Evolutionary conservation across 2,329 filamentous ascomycete species (phyloP), one percentile per base, ranked within the genome.

Genomic region (Claviceps sp.): DNA sequence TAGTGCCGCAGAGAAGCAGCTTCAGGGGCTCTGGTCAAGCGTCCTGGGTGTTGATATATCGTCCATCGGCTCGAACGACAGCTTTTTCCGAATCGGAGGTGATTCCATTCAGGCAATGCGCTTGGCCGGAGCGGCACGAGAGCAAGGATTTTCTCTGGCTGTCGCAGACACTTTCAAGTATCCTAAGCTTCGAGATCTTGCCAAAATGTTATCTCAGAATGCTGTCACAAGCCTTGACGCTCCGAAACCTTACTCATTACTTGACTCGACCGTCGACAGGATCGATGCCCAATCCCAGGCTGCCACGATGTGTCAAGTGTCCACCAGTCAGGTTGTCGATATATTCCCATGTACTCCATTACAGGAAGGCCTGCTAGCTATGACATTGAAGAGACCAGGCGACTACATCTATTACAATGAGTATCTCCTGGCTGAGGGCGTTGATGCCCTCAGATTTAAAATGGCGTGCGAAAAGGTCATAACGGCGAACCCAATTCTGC

Each of bases 311-410:
- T 43, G 41, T 2, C 4, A 13, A 43, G 37, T 38, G 13, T 38
- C 37, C 6, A 7, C 16, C 13, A n/a, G 13, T 4, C 9, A 11
- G 13, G 41, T 34, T 24, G 16, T n/a, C 5, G 24, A 18, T n/a
- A 26, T 36, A 3, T 53, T 26, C 38, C 70, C 68, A 1, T 70
- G 66, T 57, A 65, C 66, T 5, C 59, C 64, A 4, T 58, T 71
- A 1, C 70, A 72, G 50, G 67, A 68, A 54, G 68, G 65, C 1
- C 60, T 72, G 2, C 61, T 72, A 46, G 62, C 66, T 0, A 56
- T 70, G 2, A 61, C 68, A 2, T 59, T 56, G 20, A 60, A 64
- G n/a, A 48, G 57, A 1, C 52, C 44, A 0, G 68, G 66, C 1
- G 63, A 62, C 0, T 72, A 73, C 42, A 61, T 70, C 5, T 61